Evolutionary conservation across 225 moss, liverwort and hornwort genomes (phyloP), one percentile per base, ranked within the genome.

Genomic region (Asterella californica): DNA sequence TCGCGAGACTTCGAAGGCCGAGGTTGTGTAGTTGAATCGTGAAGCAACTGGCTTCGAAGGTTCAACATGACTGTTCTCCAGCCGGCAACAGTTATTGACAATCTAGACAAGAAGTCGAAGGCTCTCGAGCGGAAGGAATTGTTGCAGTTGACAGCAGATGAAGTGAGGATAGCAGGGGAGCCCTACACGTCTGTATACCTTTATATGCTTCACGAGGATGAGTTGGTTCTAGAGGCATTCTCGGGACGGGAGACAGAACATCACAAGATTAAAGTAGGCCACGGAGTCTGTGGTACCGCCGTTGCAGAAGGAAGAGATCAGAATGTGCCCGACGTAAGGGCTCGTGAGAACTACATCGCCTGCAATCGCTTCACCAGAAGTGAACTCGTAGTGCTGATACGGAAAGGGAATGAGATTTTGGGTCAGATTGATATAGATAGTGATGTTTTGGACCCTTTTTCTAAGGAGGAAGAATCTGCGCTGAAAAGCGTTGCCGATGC

Each of bases 381-480:
- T 76, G 83, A 86, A 68, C 76, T 86, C 19, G 86, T 86, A 22
- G 83, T 86, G 2, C 60, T 86, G 18, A 70, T 86, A 42, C 83
- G 76, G 6, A 83, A 76, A 83, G 77, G 78, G 32, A 81, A 74
- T 15, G 61, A 70, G 33, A 81, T 86, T 72, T 24, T 86, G 34
- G 86, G 86, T 5, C 86, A 86, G 83, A 86, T 86, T 47, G 86
- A 86, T 75, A 72, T 86, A 29, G 83, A 86, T 75, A 86, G 86
- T 70, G 83, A 86, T 57, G 67, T 78, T 6, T 29, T 83, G 27
- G 81, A 86, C 61, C 82, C 83, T 5, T 83, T 86, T 17, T 62
- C 50, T 49, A 18, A 30, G 27, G 59, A 77, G 53, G 86, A 86
- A 54, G 70, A 75, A 52, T 78, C 74, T 34, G 78, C 81, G 32